Conservation (phyloP, 345 rosid species). For the Reutealis trisperma region DNA sequence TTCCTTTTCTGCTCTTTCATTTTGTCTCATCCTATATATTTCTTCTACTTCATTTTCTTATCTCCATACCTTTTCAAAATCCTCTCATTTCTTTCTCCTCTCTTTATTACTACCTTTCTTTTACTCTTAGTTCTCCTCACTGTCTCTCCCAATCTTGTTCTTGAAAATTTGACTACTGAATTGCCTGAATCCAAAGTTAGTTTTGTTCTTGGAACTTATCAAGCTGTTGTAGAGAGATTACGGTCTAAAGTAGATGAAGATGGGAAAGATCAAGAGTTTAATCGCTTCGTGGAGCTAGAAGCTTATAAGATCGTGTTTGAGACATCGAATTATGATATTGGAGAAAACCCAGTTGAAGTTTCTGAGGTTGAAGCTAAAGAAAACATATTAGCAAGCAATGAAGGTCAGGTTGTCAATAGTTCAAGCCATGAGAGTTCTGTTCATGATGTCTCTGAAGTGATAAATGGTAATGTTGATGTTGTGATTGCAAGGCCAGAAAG, state of each 20-base stretch:
- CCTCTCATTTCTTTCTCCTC: slow-evolving; percentile 81
- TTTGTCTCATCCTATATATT: slow-evolving; percentile 58
- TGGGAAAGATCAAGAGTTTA: slow-evolving; percentile 28
- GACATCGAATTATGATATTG: slow-evolving; percentile 33
- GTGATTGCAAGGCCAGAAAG: slow-evolving; percentile 7
- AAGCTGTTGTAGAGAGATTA: slow-evolving; percentile 42
- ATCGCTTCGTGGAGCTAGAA: slow-evolving; percentile 48
- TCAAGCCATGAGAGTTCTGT: slow-evolving; percentile 20
- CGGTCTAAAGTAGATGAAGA: slow-evolving; percentile 36
- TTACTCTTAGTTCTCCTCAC: slow-evolving; percentile 64
- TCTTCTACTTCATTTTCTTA: slow-evolving; percentile 53
- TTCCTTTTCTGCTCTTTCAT: slow-evolving; percentile 51
- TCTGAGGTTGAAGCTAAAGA: slow-evolving; percentile 21
- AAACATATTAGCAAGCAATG: slow-evolving; percentile 2
- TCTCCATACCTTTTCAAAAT: slow-evolving; percentile 72
- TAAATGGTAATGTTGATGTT: neutral
- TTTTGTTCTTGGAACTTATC: slow-evolving; percentile 40
- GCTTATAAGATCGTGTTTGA: slow-evolving; percentile 69
- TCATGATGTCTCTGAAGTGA: neutral
- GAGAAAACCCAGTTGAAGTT: slow-evolving; percentile 20
- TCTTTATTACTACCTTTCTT: slow-evolving; percentile 73
- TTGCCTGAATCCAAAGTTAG: slow-evolving; percentile 43
- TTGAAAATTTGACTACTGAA: slow-evolving; percentile 20
- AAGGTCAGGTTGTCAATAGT: slow-evolving; percentile 26
- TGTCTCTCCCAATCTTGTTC: slow-evolving; percentile 34